These are phyloP conservation scores for Phytophthora pini DNA, from an alignment of 352 stramenopile species.

Conservation along the genomic window DNA sequence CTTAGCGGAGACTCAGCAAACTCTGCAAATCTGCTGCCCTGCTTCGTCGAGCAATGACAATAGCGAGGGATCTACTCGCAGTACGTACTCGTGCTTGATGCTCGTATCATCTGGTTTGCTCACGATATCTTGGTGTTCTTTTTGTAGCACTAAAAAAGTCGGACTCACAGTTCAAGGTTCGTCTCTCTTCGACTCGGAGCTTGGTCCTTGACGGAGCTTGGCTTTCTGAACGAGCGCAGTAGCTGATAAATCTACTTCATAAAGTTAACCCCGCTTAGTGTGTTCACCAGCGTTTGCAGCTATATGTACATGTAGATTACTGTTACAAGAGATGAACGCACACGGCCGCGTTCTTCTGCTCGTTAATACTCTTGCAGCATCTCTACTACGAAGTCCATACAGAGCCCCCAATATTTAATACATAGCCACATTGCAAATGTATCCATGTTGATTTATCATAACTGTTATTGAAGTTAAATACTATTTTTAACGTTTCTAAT, in stretches of 20 bases:
- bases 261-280: too few species aligned
- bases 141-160: slow-evolving; percentile 55
- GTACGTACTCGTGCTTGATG: slow-evolving; percentile 43
- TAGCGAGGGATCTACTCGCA: slow-evolving; percentile 47
- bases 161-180: slow-evolving; percentile 48
- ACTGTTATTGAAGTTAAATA: too few species aligned
- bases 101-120: neutral
- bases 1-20: slow-evolving; percentile 65
- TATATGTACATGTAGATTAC: neutral
- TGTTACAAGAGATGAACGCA: too few species aligned
- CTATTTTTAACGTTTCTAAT: too few species aligned
- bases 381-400: too few species aligned
- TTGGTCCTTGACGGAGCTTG: slow-evolving; percentile 59
- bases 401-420: too few species aligned
- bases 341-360: too few species aligned
- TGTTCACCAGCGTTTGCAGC: too few species aligned
- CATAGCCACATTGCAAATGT: neutral
- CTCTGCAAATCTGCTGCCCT: slow-evolving; percentile 66
- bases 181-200: slow-evolving; percentile 36
- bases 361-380: too few species aligned
- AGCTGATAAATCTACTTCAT: neutral
- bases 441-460: slow-evolving; percentile 1
- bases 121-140: neutral
- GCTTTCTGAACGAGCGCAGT: slow-evolving; percentile 43
- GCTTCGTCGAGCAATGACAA: slow-evolving; percentile 9